phyloP scores from a whole-genome alignment of 805 yeast genomes.

The Komagataella ulmi region DNA sequence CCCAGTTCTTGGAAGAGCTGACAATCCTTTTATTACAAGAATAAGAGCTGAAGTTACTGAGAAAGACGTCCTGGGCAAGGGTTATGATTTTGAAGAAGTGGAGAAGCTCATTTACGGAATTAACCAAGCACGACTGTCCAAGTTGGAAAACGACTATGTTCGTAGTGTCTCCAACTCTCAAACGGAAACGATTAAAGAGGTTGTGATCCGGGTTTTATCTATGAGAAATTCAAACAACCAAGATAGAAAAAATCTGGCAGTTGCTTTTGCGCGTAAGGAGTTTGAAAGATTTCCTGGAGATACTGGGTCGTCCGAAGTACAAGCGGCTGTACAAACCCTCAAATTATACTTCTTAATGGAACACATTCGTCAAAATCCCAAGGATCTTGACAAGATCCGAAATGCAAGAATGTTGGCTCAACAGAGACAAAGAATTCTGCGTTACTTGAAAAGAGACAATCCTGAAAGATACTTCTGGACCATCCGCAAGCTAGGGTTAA shows the following conservation, averaged over 20 bases:
- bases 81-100: slow-evolving; percentile 48
- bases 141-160: slow-evolving; percentile 6
- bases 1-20: slow-evolving; percentile 70
- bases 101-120: slow-evolving; percentile 72
- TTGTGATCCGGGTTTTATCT: slow-evolving; percentile 56
- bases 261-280: slow-evolving; percentile 58
- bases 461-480: slow-evolving; percentile 80
- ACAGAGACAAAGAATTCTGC: slow-evolving; percentile 71
- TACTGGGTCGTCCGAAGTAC: slow-evolving; percentile 92
- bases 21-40: slow-evolving; percentile 57
- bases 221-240: slow-evolving; percentile 54
- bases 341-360: slow-evolving; percentile 65
- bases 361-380: slow-evolving; percentile 56
- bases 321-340: slow-evolving; percentile 83
- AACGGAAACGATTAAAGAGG: slow-evolving; percentile 46
- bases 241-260: slow-evolving; percentile 46
- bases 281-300: slow-evolving; percentile 80
- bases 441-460: slow-evolving; percentile 68
- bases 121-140: slow-evolving; percentile 39
- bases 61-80: slow-evolving; percentile 47
- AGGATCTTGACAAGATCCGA: slow-evolving; percentile 63
- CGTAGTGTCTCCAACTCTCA: slow-evolving; percentile 13
- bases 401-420: slow-evolving; percentile 74
- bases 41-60: slow-evolving; percentile 54
- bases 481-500: slow-evolving; percentile 75